phyloP scores from a whole-genome alignment of 192 early-diverging fungal species.

The Pecoramyces ruminantium region DNA sequence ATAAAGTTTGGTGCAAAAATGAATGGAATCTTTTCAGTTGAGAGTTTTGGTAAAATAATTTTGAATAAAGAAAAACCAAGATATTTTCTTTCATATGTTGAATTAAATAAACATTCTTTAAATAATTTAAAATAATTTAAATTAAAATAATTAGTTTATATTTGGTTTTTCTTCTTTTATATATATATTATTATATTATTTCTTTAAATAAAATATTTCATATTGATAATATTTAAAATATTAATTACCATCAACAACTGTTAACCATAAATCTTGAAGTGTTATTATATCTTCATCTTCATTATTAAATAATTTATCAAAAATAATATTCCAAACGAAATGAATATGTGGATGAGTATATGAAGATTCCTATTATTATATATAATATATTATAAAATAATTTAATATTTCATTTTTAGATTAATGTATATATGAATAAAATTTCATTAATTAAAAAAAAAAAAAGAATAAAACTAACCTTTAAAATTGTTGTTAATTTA shows the following conservation, averaged over 20 bases:
- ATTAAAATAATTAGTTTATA: too few relatives aligned
- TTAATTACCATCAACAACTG: conserved; percentile 45
- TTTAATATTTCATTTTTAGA: too few relatives aligned
- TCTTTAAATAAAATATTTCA: too few relatives aligned
- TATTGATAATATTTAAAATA: neutral
- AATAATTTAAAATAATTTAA: too few relatives aligned
- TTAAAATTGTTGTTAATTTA: conserved; percentile 9
- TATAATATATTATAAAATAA: neutral
- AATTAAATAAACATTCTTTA: conserved; percentile 52
- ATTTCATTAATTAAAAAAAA: too few relatives aligned
- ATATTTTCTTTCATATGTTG: conserved; percentile 68
- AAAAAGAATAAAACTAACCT: neutral
- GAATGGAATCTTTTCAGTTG: conserved; percentile 36
- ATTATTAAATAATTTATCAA: conserved; percentile 16
- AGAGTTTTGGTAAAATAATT: conserved; percentile 32
- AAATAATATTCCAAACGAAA: conserved; percentile 56
- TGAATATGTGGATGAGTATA: conserved; percentile 48
- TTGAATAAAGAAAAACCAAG: conserved; percentile 78
- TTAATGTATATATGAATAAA: too few relatives aligned
- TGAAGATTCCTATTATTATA: neutral
- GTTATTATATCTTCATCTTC: conserved; percentile 18
- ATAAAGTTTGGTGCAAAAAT: conserved; percentile 73
- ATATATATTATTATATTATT: too few relatives aligned
- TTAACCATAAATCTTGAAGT: conserved; percentile 66
- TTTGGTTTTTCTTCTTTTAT: too few relatives aligned